Evolutionary conservation across 2,329 filamentous ascomycete species (phyloP).

Genomic region (Exophiala sp.): DNA sequence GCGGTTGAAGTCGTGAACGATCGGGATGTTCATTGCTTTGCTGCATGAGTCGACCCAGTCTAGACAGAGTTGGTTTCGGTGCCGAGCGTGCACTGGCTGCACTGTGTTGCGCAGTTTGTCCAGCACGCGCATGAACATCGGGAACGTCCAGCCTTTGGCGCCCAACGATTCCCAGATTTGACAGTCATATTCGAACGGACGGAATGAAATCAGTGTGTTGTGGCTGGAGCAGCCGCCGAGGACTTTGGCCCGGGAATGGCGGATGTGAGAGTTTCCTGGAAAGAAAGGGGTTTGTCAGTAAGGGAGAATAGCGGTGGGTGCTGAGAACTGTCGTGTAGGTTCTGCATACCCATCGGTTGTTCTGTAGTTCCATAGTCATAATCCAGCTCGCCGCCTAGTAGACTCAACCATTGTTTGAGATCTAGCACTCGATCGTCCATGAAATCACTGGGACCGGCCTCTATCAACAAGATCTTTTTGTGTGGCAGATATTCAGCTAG

Average conservation of each 20-base stretch:
- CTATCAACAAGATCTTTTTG: constrained; percentile 74
- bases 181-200: constrained; percentile 83
- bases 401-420: constrained; percentile 76
- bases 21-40: constrained; percentile 69
- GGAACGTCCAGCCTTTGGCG: constrained; percentile 79
- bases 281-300: too few species aligned
- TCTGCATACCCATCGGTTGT: constrained; percentile 74
- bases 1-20: constrained; percentile 80
- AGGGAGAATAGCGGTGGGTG: constrained; percentile 15
- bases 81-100: constrained; percentile 76
- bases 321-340: too few species aligned
- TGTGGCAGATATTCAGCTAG: constrained; percentile 77
- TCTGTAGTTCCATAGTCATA: constrained; percentile 87
- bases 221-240: constrained; percentile 88
- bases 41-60: constrained; percentile 84
- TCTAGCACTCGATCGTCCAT: constrained; percentile 81
- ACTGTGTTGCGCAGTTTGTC: constrained; percentile 85
- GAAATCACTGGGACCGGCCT: constrained; percentile 83
- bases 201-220: constrained; percentile 90
- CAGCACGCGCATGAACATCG: constrained; percentile 72
- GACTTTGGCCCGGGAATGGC: constrained; percentile 87
- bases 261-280: constrained; percentile 81
- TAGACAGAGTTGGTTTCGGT: constrained; percentile 84
- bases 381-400: constrained; percentile 81
- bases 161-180: constrained; percentile 76